Evolutionary conservation across 257 asterid genomes (phyloP), one percentile per base, ranked within the genome.

Genomic region (Handroanthus guayacan): DNA sequence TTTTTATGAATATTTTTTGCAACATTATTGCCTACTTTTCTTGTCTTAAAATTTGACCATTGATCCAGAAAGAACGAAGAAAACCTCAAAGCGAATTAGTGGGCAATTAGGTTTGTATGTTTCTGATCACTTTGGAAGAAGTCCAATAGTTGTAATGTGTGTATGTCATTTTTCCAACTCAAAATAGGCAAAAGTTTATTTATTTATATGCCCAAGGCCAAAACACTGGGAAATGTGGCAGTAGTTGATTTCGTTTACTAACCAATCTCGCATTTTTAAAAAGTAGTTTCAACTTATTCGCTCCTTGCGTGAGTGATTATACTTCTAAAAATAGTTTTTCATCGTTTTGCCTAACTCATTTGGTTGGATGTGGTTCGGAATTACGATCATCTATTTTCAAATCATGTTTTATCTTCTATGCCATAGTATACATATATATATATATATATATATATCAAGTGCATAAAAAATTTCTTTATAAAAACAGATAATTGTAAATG

Each of bases 71-170:
- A 17, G 54, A 5, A 4, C 10, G 2, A 45, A 17, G 58, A 48
- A 77, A 39, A 39, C 62, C 41, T 71, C 67, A 44, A 63, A 20
- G 67, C 57, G 69, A 54, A 70, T 54, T 63, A 34, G 73, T 61
- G 52, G 48, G 44, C 47, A 61, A 62, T 37, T 58, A 50, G 80
- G 76, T 12, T 37, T 77, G 44, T 10, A 18, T 43, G 72, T 31
- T 71, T 71, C 60, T 62, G 17, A 45, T 34, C 64, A 63, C 67
- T 57, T 72, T 9, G 16, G n/a, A 41, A 9, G 62, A 56, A 10
- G 34, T 34, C 36, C 48, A 64, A 62, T 47, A 64, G 31, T 72
- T 20, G 43, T 71, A 34, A 41, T n/a, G 48, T 68, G 18, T n/a
- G 50, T 61, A 9, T 2, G 6, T 18, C 38, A 57, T 18, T 57